These are phyloP conservation scores for Otatea glauca DNA, from an alignment of 176 grass and related monocot genomes.

Conservation along the genomic window DNA sequence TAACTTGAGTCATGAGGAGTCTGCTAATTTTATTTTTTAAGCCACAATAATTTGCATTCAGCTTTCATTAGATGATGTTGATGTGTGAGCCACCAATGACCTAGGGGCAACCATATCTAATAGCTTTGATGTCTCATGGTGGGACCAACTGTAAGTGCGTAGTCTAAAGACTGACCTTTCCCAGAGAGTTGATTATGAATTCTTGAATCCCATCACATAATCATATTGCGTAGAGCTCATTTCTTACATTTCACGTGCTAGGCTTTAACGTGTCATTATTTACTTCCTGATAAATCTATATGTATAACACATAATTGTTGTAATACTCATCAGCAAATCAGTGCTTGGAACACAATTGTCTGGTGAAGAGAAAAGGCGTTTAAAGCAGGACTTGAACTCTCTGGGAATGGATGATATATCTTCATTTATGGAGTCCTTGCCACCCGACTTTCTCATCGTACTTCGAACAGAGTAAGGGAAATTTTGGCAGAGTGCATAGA, in stretches of 20 bases:
- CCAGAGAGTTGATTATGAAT: not conserved
- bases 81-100: not conserved
- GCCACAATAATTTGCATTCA: not conserved
- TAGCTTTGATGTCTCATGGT: not conserved
- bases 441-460: conserved; percentile 76
- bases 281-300: conserved; percentile 4
- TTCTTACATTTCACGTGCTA: conserved; percentile 1
- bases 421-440: conserved; percentile 89
- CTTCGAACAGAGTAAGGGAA: conserved; percentile 80
- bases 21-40: not conserved
- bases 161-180: not conserved
- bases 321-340: conserved; percentile 70
- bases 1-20: conserved; percentile 9
- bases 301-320: not conserved
- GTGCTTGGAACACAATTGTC: conserved; percentile 76
- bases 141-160: not conserved
- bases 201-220: not conserved
- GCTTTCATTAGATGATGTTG: not conserved
- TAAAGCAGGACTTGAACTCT: conserved; percentile 71
- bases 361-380: conserved; percentile 70
- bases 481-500: not conserved
- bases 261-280: not conserved
- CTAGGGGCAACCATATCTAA: not conserved
- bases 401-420: conserved; percentile 86
- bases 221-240: not conserved